phyloP scores from a whole-genome alignment of 345 rosid species.

The Aquilaria yunnanensis region DNA sequence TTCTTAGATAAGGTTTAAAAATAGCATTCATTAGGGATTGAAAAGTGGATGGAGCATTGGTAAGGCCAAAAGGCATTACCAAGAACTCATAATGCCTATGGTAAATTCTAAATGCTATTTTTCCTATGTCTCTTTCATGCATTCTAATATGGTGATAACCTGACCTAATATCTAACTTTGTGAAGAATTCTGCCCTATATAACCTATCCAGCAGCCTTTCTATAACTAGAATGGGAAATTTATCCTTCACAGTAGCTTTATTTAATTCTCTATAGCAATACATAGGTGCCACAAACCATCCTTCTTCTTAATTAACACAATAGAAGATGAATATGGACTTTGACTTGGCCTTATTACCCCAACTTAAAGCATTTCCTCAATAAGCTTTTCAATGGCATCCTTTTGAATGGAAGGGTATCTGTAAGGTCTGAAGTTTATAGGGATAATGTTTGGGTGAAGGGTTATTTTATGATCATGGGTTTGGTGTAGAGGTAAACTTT shows the following conservation, averaged over 20 bases:
- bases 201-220: neutral
- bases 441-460: neutral
- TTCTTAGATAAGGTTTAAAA: neutral
- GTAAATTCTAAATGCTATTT: too few relatives aligned
- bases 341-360: neutral
- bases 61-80: too few relatives aligned
- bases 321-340: neutral
- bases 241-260: neutral
- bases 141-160: neutral
- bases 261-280: neutral
- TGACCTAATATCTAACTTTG: neutral
- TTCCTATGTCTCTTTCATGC: neutral
- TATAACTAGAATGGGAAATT: neutral
- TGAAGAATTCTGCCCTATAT: neutral
- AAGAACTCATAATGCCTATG: too few relatives aligned
- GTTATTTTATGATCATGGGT: neutral
- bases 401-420: neutral
- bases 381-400: neutral
- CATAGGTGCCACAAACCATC: neutral
- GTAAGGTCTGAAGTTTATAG: neutral
- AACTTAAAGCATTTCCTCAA: neutral
- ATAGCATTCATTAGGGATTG: neutral
- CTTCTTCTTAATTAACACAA: neutral
- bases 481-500: neutral
- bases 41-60: constrained; percentile 1